Evolutionary conservation across 1,284 basidiomycete species (phyloP).

Genomic region (Filobasidium uniguttulatum): DNA sequence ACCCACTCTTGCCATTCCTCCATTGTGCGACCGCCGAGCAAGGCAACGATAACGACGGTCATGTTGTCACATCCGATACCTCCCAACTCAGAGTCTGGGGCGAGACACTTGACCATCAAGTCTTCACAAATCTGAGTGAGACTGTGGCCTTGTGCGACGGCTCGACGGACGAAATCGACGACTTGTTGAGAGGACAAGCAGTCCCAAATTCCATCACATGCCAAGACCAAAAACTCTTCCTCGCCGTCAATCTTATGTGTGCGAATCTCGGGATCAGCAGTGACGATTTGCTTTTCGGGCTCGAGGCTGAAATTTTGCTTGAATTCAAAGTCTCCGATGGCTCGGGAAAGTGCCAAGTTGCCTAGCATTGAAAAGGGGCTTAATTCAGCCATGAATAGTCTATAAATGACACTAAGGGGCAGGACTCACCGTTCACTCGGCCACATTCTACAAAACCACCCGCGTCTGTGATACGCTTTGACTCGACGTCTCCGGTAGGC

Average conservation of each 20-base stretch:
- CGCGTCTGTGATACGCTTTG: slow-evolving; percentile 72
- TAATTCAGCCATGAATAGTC: slow-evolving; percentile 1
- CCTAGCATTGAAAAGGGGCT: slow-evolving; percentile 43
- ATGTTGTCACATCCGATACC: slow-evolving; percentile 99
- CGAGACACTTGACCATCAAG: slow-evolving; percentile 85
- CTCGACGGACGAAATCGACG: slow-evolving; percentile 73
- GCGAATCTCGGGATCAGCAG: slow-evolving; percentile 82
- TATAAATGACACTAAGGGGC: neutral
- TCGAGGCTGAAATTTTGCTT: slow-evolving; percentile 76
- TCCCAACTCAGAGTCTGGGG: slow-evolving; percentile 81
- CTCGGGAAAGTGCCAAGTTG: slow-evolving; percentile 87
- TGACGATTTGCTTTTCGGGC: slow-evolving; percentile 89
- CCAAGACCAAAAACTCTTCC: slow-evolving; percentile 91
- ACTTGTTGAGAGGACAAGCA: slow-evolving; percentile 88
- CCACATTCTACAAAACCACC: slow-evolving; percentile 96
- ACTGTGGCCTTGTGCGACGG: slow-evolving; percentile 66
- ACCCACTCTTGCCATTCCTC: slow-evolving; percentile 93
- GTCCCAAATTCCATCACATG: slow-evolving; percentile 99
- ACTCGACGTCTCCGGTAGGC: slow-evolving; percentile 83
- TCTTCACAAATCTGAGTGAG: slow-evolving; percentile 73
- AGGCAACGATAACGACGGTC: slow-evolving; percentile 83
- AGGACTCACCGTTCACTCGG: slow-evolving; percentile 74
- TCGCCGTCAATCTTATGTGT: slow-evolving; percentile 67
- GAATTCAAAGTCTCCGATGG: slow-evolving; percentile 96
- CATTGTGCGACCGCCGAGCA: slow-evolving; percentile 72